Evolutionary conservation across 2,329 filamentous ascomycete genomes (phyloP), one percentile per base, ranked within the genome.

Genomic region (Bimuria novae-zelandiae): DNA sequence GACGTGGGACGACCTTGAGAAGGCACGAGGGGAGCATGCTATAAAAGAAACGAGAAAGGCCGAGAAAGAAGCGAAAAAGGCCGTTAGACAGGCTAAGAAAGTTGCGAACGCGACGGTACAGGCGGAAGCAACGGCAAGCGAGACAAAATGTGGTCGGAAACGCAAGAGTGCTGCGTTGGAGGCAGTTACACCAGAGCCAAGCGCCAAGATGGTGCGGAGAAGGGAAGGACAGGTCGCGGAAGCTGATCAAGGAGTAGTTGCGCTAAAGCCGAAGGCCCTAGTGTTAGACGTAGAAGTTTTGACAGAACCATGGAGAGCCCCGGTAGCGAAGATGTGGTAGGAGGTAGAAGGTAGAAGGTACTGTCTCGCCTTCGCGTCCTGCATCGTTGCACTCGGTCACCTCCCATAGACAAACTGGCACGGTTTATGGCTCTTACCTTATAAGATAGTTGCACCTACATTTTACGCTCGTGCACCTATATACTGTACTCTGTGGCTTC

Each of bases 1-100:
- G 49, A 66, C 60, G 49, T 67, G 45, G 30, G 57, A 65, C 37
- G 61, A 64, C 46, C 49, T 67, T 29, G 42, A 56, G 33, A 49
- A 61, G 43, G 57, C 57, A 52, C 46, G 55, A 54, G 52, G 44
- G 35, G 54, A 55, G 50, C 50, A 59, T 50, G 55, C 33, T 23
- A 29, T 12, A 4, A 52, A 45, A 52, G 35, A 37, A 42, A 37
- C 42, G 4, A 40, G 25, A 25, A 42, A 47, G 23, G 25, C 49
- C 29, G 33, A 21, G 3, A 52, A 45, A 52, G 23, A 37, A 37
- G 49, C 42, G 4, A 40, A 33, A 25, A 42, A 47, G 23, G 35
- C 49, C 29, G n/a, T 30, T 39, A 51, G n/a, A 33, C n/a, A 12
- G 30, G 12, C 30, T 33, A 16, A 12, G n/a, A 16, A 33, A 33